Evolutionary conservation across 2,329 filamentous ascomycete genomes (phyloP).

Genomic region (Hypomyces perniciosus): DNA sequence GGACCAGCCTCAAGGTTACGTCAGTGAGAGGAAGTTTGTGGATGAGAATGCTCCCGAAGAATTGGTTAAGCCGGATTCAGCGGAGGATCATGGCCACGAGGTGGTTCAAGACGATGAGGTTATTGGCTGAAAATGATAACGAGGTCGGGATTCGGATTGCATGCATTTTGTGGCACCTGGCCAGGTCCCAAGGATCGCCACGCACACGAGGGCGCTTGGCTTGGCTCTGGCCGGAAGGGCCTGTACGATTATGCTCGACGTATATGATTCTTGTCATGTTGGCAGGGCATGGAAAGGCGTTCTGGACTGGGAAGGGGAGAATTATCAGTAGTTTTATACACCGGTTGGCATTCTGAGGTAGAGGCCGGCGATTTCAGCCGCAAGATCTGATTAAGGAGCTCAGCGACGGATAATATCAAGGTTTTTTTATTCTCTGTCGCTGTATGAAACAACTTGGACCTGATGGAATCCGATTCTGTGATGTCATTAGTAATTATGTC

Average conservation of each 20-base stretch:
- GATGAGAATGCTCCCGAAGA: constrained; percentile 64
- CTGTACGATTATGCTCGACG: constrained; percentile 17
- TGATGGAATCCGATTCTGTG: not conserved
- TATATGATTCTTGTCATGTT: constrained; percentile 15
- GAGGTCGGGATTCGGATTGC: constrained; percentile 16
- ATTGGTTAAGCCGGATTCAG: constrained; percentile 57
- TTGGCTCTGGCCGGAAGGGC: constrained; percentile 10
- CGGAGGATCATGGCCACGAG: constrained; percentile 30
- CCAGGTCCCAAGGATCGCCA: not conserved
- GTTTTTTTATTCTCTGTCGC: constrained; percentile 6
- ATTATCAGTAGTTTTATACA: constrained; percentile 11
- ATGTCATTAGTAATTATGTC: not conserved
- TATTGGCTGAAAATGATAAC: constrained; percentile 23
- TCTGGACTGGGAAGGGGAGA: constrained; percentile 11
- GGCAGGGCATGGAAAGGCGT: constrained; percentile 17
- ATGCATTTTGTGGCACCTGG: not conserved
- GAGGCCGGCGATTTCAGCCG: constrained; percentile 8
- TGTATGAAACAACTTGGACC: not conserved
- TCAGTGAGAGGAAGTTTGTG: constrained; percentile 85
- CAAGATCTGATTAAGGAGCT: constrained; percentile 6
- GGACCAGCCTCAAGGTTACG: constrained; percentile 53
- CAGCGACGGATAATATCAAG: constrained; percentile 12
- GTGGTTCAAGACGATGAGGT: constrained; percentile 37
- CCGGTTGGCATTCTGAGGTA: constrained; percentile 8
- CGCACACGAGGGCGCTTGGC: constrained; percentile 1